Conservation (phyloP, 2,329 filamentous ascomycete species). For the Aspergillus luchuensis region DNA sequence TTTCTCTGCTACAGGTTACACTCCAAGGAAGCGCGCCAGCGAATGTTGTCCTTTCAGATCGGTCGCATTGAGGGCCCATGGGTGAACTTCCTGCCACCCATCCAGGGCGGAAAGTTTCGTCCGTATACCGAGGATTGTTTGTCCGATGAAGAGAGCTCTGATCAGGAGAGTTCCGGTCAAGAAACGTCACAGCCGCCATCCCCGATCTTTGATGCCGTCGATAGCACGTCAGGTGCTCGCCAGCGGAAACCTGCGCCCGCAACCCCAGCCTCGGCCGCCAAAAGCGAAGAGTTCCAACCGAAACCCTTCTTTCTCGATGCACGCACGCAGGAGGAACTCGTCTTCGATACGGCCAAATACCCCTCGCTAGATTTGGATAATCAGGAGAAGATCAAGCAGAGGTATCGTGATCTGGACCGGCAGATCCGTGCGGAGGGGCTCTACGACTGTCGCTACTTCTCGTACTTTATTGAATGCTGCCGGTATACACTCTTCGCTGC, state of each 20-base stretch:
- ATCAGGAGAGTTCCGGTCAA: slow-evolving; percentile 52
- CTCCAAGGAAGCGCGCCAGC: slow-evolving; percentile 71
- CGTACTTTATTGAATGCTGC: slow-evolving; percentile 72
- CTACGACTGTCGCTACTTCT: slow-evolving; percentile 79
- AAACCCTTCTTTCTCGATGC: slow-evolving; percentile 68
- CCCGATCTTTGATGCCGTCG: slow-evolving; percentile 60
- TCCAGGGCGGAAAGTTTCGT: slow-evolving; percentile 82
- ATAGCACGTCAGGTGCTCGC: slow-evolving; percentile 40
- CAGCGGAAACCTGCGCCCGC: slow-evolving; percentile 37
- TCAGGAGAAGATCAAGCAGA: slow-evolving; percentile 73
- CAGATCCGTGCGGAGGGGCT: slow-evolving; percentile 73
- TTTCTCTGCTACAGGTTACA: slow-evolving; percentile 65
- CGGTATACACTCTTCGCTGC: slow-evolving; percentile 71
- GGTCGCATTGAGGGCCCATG: slow-evolving; percentile 79
- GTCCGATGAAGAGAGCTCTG: slow-evolving; percentile 31
- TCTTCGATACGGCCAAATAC: slow-evolving; percentile 76
- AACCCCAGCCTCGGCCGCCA: slow-evolving; percentile 33
- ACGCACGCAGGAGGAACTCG: slow-evolving; percentile 72
- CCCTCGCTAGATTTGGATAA: slow-evolving; percentile 72
- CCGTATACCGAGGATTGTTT: slow-evolving; percentile 51
- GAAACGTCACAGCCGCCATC: slow-evolving; percentile 59
- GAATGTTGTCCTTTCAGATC: slow-evolving; percentile 81
- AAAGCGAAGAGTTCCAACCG: slow-evolving; percentile 32
- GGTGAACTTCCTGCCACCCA: slow-evolving; percentile 86
- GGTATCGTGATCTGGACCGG: slow-evolving; percentile 77